Percentiles rank a stretch among this genome's conserved stretches.
These are phyloP conservation scores for Erucastrum elatum DNA, from an alignment of 345 rosid genomes.

Conservation along the genomic window DNA sequence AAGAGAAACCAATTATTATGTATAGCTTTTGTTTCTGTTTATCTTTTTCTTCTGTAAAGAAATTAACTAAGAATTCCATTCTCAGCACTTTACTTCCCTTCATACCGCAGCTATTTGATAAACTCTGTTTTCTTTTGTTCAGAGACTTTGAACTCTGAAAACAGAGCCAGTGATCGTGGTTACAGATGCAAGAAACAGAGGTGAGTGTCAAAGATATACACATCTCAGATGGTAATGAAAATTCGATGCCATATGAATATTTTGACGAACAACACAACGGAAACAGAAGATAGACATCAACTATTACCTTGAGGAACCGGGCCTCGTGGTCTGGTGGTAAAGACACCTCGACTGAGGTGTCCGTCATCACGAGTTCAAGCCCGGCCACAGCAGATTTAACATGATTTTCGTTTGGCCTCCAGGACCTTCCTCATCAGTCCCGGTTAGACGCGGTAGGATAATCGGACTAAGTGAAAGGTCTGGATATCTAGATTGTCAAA, in stretches of 20 bases:
- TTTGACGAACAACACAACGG: background rate
- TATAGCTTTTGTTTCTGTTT: too few species aligned
- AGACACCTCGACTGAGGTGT: too few species aligned
- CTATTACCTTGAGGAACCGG: constrained; percentile 67
- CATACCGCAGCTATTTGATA: background rate
- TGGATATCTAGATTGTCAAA: too few species aligned
- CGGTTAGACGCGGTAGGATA: too few species aligned
- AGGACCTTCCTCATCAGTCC: too few species aligned
- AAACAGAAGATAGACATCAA: background rate
- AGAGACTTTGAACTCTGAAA: background rate
- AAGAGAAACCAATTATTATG: constrained; percentile 25
- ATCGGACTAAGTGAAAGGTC: too few species aligned
- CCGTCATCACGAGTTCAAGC: too few species aligned
- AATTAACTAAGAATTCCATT: constrained; percentile 7
- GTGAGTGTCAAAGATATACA: constrained; percentile 5
- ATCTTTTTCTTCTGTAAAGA: too few species aligned
- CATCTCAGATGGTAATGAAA: background rate
- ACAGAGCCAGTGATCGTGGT: background rate
- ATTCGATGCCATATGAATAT: background rate
- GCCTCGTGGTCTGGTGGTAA: too few species aligned
- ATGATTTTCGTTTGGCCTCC: too few species aligned
- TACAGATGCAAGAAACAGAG: constrained; percentile 26
- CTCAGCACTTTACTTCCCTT: constrained; percentile 3
- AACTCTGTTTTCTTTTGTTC: background rate
- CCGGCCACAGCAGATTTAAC: too few species aligned